Percentiles rank a stretch among this genome's conserved stretches.
Evolutionary conservation across 352 stramenopile species (phyloP).

Genomic region (Phytophthora constricta): DNA sequence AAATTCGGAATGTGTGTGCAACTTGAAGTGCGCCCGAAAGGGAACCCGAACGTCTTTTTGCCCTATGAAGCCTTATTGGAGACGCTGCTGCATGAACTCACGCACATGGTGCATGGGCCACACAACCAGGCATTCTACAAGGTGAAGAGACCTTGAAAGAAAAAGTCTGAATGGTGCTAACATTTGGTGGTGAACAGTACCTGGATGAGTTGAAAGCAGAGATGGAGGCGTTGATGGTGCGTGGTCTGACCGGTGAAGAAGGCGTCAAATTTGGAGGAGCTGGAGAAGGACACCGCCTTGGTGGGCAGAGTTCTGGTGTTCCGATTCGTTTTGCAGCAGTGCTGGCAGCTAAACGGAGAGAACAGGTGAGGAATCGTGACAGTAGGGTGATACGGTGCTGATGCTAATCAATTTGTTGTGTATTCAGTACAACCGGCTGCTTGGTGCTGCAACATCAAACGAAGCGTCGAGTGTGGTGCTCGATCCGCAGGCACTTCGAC

Average conservation of each 20-base stretch:
- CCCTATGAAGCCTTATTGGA: conserved; percentile 69
- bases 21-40: conserved; percentile 25
- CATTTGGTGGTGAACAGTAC: conserved; percentile 27
- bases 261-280: conserved; percentile 53
- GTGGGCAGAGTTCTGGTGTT: conserved; percentile 1
- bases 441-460: conserved; percentile 25
- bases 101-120: conserved; percentile 71
- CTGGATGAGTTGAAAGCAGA: conserved; percentile 67
- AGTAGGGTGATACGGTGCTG: background rate
- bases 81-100: conserved; percentile 80
- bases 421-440: conserved; percentile 45
- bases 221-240: conserved; percentile 67
- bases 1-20: background rate
- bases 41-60: conserved; percentile 35
- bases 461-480: conserved; percentile 13
- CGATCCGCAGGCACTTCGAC: conserved; percentile 35
- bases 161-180: background rate
- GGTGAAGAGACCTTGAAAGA: background rate
- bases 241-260: conserved; percentile 49
- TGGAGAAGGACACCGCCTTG: conserved; percentile 49
- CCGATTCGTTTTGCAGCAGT: conserved; percentile 40
- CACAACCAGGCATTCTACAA: conserved; percentile 77
- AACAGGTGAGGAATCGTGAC: conserved; percentile 33
- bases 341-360: conserved; percentile 43
- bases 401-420: background rate